These are phyloP conservation scores for Dendrobium chrysotoxum DNA, from an alignment of 106 monocot species.

Conservation along the genomic window DNA sequence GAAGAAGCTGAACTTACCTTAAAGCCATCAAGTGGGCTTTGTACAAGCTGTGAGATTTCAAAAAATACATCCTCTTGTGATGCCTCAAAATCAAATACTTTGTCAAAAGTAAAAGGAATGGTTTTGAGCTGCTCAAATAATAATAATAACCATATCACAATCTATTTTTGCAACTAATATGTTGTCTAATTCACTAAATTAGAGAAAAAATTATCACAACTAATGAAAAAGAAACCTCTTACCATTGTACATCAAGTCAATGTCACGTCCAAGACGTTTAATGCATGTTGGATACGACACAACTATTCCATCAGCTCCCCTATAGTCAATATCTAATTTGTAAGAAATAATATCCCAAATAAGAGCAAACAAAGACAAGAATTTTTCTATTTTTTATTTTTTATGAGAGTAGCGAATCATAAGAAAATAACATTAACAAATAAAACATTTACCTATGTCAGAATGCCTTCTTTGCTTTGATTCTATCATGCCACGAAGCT, in stretches of 20 bases:
- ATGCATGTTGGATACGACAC: constrained; percentile 73
- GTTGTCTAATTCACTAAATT: background rate
- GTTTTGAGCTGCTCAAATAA: constrained; percentile 44
- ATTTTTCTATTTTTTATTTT: background rate
- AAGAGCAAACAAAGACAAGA: too few species aligned
- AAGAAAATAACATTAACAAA: background rate
- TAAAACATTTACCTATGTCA: constrained; percentile 34
- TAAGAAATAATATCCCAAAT: background rate
- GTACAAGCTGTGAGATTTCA: constrained; percentile 92
- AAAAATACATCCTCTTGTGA: constrained; percentile 84
- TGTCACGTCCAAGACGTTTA: constrained; percentile 60
- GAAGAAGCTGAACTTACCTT: constrained; percentile 53
- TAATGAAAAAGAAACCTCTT: background rate
- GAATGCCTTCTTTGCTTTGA: constrained; percentile 34
- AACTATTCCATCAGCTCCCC: constrained; percentile 23
- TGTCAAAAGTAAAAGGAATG: constrained; percentile 81
- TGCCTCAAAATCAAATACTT: constrained; percentile 69
- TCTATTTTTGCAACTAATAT: background rate
- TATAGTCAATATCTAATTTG: constrained; percentile 24
- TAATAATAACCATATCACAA: background rate
- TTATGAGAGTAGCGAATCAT: background rate
- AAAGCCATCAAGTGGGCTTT: constrained; percentile 94
- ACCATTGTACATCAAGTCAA: constrained; percentile 71
- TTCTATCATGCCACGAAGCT: constrained; percentile 26
- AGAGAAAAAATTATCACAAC: background rate